Conservation (phyloP, 495 filamentous ascomycete species). For the Aspergillus coremiiformis region DNA sequence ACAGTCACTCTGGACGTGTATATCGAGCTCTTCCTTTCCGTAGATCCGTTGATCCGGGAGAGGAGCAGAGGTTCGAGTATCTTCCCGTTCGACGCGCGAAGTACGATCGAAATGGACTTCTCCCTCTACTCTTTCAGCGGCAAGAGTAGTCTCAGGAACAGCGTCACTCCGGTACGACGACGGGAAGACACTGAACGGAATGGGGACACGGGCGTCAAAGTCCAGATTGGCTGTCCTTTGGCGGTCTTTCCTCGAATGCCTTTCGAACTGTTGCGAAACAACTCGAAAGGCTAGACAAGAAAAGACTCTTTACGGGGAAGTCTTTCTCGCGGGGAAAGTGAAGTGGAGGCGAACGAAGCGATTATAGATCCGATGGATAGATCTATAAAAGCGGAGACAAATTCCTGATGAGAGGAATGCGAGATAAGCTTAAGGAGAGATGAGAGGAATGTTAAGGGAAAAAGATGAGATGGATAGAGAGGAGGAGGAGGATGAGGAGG, state of each 20-base stretch:
- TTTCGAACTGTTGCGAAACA: slow-evolving; percentile 70
- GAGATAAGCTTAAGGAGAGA: slow-evolving; percentile 25
- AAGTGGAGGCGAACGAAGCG: slow-evolving; percentile 15
- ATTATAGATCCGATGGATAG: slow-evolving; percentile 14
- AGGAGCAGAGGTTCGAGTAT: slow-evolving; percentile 62
- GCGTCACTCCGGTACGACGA: slow-evolving; percentile 92
- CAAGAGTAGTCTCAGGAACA: slow-evolving; percentile 71
- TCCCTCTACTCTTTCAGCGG: slow-evolving; percentile 68
- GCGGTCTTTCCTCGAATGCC: slow-evolving; percentile 87
- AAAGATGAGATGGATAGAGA: slow-evolving; percentile 6
- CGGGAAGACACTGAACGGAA: slow-evolving; percentile 99
- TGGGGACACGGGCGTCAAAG: slow-evolving; percentile 99
- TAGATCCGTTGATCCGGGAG: slow-evolving; percentile 59
- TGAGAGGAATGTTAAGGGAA: slow-evolving; percentile 10
- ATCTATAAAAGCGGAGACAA: slow-evolving; percentile 14
- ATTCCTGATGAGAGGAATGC: slow-evolving; percentile 18
- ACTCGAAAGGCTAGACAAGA: slow-evolving; percentile 93
- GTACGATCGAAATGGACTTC: slow-evolving; percentile 73
- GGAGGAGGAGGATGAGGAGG: slow-evolving; percentile 8
- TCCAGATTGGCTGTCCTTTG: slow-evolving; percentile 93
- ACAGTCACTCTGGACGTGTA: slow-evolving; percentile 57
- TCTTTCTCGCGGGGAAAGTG: slow-evolving; percentile 33
- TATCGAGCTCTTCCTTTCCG: slow-evolving; percentile 74
- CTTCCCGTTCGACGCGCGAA: slow-evolving; percentile 90
- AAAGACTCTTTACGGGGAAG: slow-evolving; percentile 51